These are phyloP conservation scores for Rhynchospora breviuscula DNA, from an alignment of 176 grass and related monocot species.

Conservation along the genomic window DNA sequence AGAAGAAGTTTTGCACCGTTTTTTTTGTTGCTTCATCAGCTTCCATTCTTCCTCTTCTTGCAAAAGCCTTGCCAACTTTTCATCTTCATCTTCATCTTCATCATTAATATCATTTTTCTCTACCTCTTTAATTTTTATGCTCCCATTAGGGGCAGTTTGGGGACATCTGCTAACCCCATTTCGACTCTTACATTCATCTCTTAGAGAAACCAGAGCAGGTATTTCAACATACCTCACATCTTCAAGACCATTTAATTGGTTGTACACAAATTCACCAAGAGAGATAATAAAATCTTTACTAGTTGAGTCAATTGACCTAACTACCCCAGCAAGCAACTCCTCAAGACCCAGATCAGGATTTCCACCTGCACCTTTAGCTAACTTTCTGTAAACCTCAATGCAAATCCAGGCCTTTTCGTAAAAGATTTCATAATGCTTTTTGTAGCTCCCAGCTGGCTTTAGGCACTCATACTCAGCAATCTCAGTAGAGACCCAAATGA, in stretches of 20 bases:
- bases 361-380: slow-evolving; percentile 66
- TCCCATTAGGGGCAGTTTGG: slow-evolving; percentile 47
- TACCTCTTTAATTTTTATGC: slow-evolving; percentile 67
- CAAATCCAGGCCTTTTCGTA: slow-evolving; percentile 91
- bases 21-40: slow-evolving; percentile 77
- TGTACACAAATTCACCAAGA: slow-evolving; percentile 81
- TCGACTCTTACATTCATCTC: slow-evolving; percentile 81
- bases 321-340: slow-evolving; percentile 87
- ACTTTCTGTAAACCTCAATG: slow-evolving; percentile 85
- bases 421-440: slow-evolving; percentile 76
- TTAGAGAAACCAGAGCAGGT: slow-evolving; percentile 76
- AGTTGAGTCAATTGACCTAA: slow-evolving; percentile 68
- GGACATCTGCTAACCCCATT: slow-evolving; percentile 35
- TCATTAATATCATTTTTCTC: slow-evolving; percentile 38
- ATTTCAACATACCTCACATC: slow-evolving; percentile 54
- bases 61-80: slow-evolving; percentile 76
- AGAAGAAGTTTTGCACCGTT: slow-evolving; percentile 38
- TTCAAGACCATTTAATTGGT: slow-evolving; percentile 79
- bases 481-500: slow-evolving; percentile 93
- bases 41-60: slow-evolving; percentile 99
- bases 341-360: slow-evolving; percentile 73
- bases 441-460: slow-evolving; percentile 82
- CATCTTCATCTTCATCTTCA: slow-evolving; percentile 65
- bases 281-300: slow-evolving; percentile 90
- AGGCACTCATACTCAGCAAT: slow-evolving; percentile 95